Percentiles rank a stretch among this genome's conserved stretches.
phyloP scores from a whole-genome alignment of 148 eudicot genomes.

The Amaranthus palmeri region DNA sequence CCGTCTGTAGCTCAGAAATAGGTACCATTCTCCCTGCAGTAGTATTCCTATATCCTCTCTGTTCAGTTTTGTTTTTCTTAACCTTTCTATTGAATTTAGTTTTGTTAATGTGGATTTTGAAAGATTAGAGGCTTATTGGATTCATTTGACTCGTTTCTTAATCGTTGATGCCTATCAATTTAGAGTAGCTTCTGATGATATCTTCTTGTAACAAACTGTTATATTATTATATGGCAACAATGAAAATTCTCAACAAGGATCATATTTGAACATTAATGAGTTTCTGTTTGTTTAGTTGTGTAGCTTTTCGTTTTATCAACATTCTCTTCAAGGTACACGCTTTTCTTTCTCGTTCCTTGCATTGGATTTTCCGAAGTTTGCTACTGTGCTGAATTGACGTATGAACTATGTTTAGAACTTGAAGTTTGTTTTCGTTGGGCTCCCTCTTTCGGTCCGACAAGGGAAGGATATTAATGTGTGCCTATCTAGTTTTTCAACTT shows the following conservation, averaged over 20 bases:
- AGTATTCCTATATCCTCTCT: slow-evolving; percentile 6
- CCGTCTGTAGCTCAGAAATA: slow-evolving; percentile 14
- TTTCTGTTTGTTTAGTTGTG: too few relatives aligned
- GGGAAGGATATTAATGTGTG: too few relatives aligned
- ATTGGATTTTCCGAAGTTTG: neutral
- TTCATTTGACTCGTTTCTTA: neutral
- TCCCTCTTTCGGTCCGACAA: too few relatives aligned
- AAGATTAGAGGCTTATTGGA: neutral
- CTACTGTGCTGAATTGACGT: too few relatives aligned
- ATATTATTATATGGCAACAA: neutral
- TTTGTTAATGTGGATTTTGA: slow-evolving; percentile 2
- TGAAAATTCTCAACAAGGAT: neutral
- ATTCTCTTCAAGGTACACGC: neutral
- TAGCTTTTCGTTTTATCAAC: too few relatives aligned
- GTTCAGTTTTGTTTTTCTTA: neutral
- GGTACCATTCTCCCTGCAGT: slow-evolving; percentile 19
- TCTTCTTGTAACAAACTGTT: too few relatives aligned
- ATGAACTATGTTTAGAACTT: too few relatives aligned
- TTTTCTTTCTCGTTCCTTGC: neutral
- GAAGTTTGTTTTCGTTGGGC: too few relatives aligned
- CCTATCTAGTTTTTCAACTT: too few relatives aligned
- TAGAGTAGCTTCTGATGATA: neutral
- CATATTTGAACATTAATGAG: neutral
- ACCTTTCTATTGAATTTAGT: slow-evolving; percentile 13
- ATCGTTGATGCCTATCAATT: neutral